phyloP scores from a whole-genome alignment of 1,284 basidiomycete species.

The Pseudozyma tsukubaensis region DNA sequence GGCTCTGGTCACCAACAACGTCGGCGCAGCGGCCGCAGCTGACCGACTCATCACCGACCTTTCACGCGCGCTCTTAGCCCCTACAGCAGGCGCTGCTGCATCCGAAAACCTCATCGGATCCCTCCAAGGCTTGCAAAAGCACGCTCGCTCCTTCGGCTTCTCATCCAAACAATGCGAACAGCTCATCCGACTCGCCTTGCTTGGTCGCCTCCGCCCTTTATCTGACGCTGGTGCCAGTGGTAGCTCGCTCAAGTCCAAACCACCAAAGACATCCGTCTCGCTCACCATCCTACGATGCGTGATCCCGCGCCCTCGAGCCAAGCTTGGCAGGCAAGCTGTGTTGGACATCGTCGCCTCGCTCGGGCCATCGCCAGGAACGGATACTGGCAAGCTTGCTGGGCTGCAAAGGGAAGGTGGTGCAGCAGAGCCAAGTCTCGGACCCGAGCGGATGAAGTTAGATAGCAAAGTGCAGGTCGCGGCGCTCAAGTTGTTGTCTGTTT shows the following conservation, averaged over 20 bases:
- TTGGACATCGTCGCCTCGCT: constrained; percentile 36
- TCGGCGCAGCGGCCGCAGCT: constrained; percentile 16
- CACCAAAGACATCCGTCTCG: constrained; percentile 36
- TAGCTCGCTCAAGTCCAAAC: constrained; percentile 18
- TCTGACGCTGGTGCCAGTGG: constrained; percentile 12
- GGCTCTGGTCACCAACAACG: constrained; percentile 14
- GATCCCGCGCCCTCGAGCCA: constrained; percentile 28
- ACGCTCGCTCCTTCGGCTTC: constrained; percentile 35
- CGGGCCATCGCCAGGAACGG: constrained; percentile 37
- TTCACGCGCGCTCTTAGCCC: constrained; percentile 24
- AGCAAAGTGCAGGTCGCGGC: constrained; percentile 47
- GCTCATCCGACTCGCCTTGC: constrained; percentile 35
- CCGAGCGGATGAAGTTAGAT: constrained; percentile 35
- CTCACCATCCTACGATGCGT: constrained; percentile 37
- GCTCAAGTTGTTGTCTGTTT: constrained; percentile 39
- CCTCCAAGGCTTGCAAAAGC: constrained; percentile 21
- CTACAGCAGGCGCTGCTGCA: constrained; percentile 8
- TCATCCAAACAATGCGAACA: constrained; percentile 40
- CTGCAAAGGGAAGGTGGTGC: constrained; percentile 12
- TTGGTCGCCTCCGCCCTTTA: constrained; percentile 20
- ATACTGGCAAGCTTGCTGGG: constrained; percentile 28
- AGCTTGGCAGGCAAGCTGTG: constrained; percentile 33
- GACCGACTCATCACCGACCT: constrained; percentile 33
- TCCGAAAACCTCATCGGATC: constrained; percentile 14
- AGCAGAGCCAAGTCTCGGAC: constrained; percentile 24